Base-by-base conservation (phyloP, 2,329 filamentous ascomycete genomes). In the Scedosporium aurantiacum region DNA sequence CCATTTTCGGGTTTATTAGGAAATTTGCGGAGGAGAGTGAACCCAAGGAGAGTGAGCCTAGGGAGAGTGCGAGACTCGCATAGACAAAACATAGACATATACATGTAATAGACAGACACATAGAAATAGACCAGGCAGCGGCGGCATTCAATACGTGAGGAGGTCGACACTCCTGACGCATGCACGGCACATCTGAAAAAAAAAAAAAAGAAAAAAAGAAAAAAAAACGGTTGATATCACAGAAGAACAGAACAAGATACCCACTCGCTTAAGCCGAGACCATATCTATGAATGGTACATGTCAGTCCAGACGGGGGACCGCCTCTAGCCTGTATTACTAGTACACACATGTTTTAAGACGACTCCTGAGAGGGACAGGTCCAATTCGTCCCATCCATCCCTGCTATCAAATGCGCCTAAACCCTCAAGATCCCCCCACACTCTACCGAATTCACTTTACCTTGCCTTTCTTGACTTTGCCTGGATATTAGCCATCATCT, bases 401-500 rank as follows among this genome's bases (percentile, higher is more conserved):
- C 62, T 52, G 8, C 41, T 50, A 18, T n/a, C n/a, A n/a, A n/a
- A n/a, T 59, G 18, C 50, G 18, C 23, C 21, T 54, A 37, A 37
- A 8, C 21, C 28, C 32, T 57, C 25, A 55, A 23, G 32, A 61
- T 14, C 25, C 45, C 45, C 18, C 45, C 21, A 25, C 27, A 28
- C n/a, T 18, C 41, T 12, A 12, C 10, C 43, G n/a, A 47, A 18
- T 27, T 27, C 47, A 10, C 58, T 41, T 60, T 55, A 60, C 58
- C 45, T 60, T 28, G 45, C 58, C 58, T 54, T 55, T 69, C 77
- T 75, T 43, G 65, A 67, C 67, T 74, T 76, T 5, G 90, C 90
- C 74, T 94, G 88, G 69, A 99, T 97, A 63, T 92, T 84, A 47
- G 94, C 94, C 94, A 99, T 99, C 94, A 99, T 99, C 81, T 99